Evolutionary conservation across 371 early-diverging fungal genomes (phyloP).

Genomic region (Syncephalastrum contaminatum): DNA sequence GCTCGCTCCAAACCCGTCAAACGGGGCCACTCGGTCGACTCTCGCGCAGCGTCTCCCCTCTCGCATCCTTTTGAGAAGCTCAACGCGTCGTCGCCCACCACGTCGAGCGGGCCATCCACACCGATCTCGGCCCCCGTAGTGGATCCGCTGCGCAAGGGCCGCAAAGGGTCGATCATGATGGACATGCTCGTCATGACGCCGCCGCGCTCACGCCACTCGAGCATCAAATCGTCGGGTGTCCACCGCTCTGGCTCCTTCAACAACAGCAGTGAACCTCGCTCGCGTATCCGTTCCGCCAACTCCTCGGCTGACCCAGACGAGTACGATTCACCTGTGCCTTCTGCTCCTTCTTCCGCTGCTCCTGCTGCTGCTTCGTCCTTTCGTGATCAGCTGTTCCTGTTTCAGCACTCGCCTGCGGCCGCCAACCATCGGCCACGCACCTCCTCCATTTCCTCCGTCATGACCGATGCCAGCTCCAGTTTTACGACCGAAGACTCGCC

Average conservation of each 20-base stretch:
- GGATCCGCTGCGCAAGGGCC: neutral
- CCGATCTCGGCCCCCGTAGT: conserved; percentile 2
- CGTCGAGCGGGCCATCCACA: conserved; percentile 22
- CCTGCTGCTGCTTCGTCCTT: no score
- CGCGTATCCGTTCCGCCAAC: neutral
- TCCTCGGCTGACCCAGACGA: neutral
- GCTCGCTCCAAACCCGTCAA: conserved; percentile 29
- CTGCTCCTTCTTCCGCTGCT: neutral
- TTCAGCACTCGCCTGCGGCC: neutral
- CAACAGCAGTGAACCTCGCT: no score
- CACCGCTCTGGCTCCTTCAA: no score
- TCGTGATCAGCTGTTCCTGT: neutral
- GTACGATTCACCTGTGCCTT: neutral
- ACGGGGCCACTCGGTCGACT: conserved; percentile 42
- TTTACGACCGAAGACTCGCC: no score
- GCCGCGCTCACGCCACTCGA: conserved; percentile 1
- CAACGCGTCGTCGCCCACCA: conserved; percentile 1
- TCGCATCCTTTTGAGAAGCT: no score
- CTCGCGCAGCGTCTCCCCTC: conserved; percentile 20
- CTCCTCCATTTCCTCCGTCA: conserved; percentile 5
- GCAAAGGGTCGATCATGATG: conserved; percentile 2
- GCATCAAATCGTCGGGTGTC: no score
- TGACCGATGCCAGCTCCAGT: conserved; percentile 4
- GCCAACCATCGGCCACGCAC: conserved; percentile 2
- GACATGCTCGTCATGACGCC: neutral